Evolutionary conservation across 2,329 filamentous ascomycete species (phyloP).

Genomic region (Alternaria sp.): DNA sequence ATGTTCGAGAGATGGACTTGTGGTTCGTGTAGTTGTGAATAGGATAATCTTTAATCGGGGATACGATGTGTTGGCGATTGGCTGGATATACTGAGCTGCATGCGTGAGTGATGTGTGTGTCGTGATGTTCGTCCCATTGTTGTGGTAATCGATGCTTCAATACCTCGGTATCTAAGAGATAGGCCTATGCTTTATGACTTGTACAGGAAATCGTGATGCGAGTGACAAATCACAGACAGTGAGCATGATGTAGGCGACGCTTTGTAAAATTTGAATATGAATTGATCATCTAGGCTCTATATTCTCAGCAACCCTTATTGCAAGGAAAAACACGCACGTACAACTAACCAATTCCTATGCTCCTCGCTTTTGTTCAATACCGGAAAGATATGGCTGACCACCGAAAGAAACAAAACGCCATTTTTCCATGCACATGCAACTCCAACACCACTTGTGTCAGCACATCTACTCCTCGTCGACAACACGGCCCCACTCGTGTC

Average conservation of each 20-base stretch:
- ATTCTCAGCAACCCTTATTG: background rate
- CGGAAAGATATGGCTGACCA: background rate
- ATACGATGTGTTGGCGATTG: background rate
- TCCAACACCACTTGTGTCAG: background rate
- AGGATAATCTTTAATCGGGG: constrained; percentile 10
- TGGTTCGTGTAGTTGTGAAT: background rate
- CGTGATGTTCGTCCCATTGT: background rate
- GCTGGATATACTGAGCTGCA: background rate
- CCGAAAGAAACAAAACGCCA: background rate
- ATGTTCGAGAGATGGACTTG: background rate
- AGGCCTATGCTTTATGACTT: background rate
- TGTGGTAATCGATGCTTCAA: background rate
- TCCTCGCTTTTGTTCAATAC: background rate
- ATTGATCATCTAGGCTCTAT: background rate
- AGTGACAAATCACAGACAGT: background rate
- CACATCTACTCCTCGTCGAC: constrained; percentile 46
- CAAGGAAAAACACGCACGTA: background rate
- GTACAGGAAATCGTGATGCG: background rate
- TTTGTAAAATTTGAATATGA: background rate
- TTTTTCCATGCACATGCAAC: background rate
- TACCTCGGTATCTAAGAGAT: background rate
- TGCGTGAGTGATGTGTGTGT: background rate
- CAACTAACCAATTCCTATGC: background rate
- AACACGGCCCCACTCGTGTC: constrained; percentile 56
- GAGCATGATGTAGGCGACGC: background rate